phyloP scores from a whole-genome alignment of 2,329 filamentous ascomycete species.

The Uncinocarpus reesii region DNA sequence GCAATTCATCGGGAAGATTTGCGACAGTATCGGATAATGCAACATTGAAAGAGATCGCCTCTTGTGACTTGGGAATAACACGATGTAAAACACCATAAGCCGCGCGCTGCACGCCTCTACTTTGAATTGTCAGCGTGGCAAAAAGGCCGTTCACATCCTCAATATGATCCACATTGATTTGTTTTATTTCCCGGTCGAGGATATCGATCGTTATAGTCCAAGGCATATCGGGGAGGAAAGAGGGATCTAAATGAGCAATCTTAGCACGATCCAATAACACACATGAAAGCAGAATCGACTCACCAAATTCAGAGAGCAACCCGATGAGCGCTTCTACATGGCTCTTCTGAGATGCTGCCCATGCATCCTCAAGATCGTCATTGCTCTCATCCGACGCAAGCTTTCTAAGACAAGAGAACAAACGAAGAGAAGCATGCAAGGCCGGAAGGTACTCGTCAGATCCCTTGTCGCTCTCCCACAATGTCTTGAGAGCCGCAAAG shows the following conservation, averaged over 20 bases:
- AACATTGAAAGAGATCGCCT: constrained; percentile 69
- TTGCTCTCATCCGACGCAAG: constrained; percentile 54
- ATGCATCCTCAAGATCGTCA: constrained; percentile 71
- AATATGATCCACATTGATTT: constrained; percentile 52
- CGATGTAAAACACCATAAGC: constrained; percentile 71
- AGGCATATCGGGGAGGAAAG: constrained; percentile 52
- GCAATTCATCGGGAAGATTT: constrained; percentile 68
- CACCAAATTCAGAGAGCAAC: constrained; percentile 34
- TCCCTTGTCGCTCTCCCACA: constrained; percentile 45
- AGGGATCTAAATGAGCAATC: constrained; percentile 30
- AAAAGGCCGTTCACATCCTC: constrained; percentile 61
- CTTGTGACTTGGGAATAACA: constrained; percentile 66
- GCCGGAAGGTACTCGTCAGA: constrained; percentile 49
- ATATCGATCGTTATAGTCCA: constrained; percentile 65
- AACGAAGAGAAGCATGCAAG: constrained; percentile 60
- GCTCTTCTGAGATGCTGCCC: constrained; percentile 49
- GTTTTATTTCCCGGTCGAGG: constrained; percentile 58
- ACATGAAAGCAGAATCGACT: constrained; percentile 14
- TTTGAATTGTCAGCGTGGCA: constrained; percentile 63
- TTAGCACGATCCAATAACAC: constrained; percentile 1
- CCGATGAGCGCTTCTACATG: constrained; percentile 49
- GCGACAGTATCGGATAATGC: constrained; percentile 47
- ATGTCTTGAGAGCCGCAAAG: constrained; percentile 47
- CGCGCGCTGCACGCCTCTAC: constrained; percentile 63
- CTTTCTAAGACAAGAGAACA: constrained; percentile 54